Percentiles rank a stretch among this genome's conserved stretches.
phyloP scores from a whole-genome alignment of 1,284 basidiomycete genomes.

The Macrocystidia cucumis region DNA sequence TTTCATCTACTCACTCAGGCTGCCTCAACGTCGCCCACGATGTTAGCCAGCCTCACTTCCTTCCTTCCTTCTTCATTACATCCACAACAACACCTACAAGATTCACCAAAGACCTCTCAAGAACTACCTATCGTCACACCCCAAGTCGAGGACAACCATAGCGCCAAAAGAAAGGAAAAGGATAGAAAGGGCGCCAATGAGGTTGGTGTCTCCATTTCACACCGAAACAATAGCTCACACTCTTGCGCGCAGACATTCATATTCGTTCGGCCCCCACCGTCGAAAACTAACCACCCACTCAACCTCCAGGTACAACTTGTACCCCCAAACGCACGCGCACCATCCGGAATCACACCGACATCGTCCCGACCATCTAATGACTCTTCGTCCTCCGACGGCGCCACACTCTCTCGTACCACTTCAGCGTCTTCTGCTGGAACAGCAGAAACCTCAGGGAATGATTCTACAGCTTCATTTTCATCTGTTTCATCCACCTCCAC shows the following conservation, averaged over 20 bases:
- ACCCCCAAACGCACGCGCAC: constrained; percentile 50
- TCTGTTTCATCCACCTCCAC: constrained; percentile 49
- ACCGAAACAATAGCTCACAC: constrained; percentile 8
- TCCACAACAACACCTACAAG: no score
- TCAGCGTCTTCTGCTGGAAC: constrained; percentile 31
- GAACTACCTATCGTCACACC: no score
- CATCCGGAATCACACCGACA: constrained; percentile 22
- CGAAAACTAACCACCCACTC: constrained; percentile 79
- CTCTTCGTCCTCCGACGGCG: constrained; percentile 16
- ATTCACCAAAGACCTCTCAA: no score
- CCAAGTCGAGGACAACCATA: constrained; percentile 8
- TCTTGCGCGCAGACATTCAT: constrained; percentile 62
- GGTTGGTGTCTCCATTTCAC: constrained; percentile 26
- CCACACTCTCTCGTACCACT: constrained; percentile 25
- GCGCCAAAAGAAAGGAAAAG: constrained; percentile 29
- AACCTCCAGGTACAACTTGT: constrained; percentile 94
- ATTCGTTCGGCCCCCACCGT: constrained; percentile 79
- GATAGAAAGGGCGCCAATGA: constrained; percentile 41
- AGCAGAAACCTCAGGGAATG: constrained; percentile 19
- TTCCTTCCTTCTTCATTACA: no score
- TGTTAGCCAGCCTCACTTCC: no score
- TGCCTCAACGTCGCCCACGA: no score
- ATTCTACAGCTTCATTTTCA: constrained; percentile 45
- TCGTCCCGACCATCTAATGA: constrained; percentile 21
- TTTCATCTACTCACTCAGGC: no score